Conservation (phyloP, 108 stramenopile genomes). For the Cyclotella baltica region DNA sequence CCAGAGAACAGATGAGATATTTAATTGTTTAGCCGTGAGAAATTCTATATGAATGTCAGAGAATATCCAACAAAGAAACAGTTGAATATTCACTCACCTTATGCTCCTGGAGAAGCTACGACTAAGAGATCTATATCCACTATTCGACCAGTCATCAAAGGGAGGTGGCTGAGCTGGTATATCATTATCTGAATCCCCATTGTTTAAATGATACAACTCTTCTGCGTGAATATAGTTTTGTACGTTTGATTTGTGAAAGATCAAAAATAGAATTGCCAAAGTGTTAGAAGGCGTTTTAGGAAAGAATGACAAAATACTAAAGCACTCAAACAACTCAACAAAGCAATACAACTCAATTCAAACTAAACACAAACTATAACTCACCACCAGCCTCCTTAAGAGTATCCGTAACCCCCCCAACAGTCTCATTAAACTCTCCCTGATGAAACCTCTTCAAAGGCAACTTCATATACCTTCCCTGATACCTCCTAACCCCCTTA, state of each 20-base stretch:
- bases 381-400: slow-evolving; percentile 13
- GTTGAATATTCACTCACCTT: background rate
- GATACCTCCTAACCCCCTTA: slow-evolving; percentile 60
- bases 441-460: slow-evolving; percentile 66
- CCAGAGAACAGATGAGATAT: background rate
- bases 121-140: slow-evolving; percentile 19
- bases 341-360: no score
- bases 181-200: slow-evolving; percentile 1
- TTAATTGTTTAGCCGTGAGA: background rate
- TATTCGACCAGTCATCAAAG: slow-evolving; percentile 32
- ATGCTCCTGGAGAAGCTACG: slow-evolving; percentile 8
- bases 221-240: no score
- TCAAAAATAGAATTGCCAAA: background rate
- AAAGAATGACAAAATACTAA: no score
- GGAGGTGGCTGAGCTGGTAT: slow-evolving; percentile 1
- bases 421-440: slow-evolving; percentile 39
- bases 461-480: slow-evolving; percentile 67
- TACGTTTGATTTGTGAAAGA: background rate
- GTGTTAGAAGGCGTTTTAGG: no score
- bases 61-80: background rate
- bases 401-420: slow-evolving; percentile 5
- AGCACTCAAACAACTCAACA: no score
- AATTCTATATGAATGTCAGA: no score
- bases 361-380: no score
- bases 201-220: no score